phyloP scores from a whole-genome alignment of 176 grass and related monocot species.

The Puya raimondii region DNA sequence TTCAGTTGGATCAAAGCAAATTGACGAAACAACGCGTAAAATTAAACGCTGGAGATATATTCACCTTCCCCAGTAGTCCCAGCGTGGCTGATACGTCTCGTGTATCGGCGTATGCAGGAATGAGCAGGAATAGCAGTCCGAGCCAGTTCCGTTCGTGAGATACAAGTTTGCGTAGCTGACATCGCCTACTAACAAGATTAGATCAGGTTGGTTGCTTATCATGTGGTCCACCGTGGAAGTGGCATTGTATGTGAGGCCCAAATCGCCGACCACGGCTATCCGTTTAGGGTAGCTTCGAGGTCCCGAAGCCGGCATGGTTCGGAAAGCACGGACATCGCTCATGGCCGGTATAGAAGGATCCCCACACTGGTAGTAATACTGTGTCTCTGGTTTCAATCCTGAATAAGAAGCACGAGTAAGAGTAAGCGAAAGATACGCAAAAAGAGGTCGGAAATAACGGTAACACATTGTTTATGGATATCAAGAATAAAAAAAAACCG shows the following conservation, averaged over 20 bases:
- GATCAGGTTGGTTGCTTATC: slow-evolving; percentile 55
- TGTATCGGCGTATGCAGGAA: slow-evolving; percentile 61
- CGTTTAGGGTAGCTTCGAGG: slow-evolving; percentile 45
- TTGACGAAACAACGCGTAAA: background rate
- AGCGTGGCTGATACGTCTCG: slow-evolving; percentile 79
- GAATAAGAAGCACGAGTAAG: background rate
- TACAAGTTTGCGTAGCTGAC: slow-evolving; percentile 83
- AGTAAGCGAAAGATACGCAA: too few relatives aligned
- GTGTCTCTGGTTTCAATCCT: slow-evolving; percentile 45
- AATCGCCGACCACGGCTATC: slow-evolving; percentile 75
- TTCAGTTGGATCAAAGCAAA: background rate
- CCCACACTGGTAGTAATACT: slow-evolving; percentile 70
- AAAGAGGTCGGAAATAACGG: too few relatives aligned
- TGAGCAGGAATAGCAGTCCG: slow-evolving; percentile 66
- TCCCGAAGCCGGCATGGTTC: slow-evolving; percentile 62
- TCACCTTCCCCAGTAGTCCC: slow-evolving; percentile 93
- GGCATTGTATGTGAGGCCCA: slow-evolving; percentile 79
- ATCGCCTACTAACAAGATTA: slow-evolving; percentile 74
- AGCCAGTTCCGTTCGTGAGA: slow-evolving; percentile 66
- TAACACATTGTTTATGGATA: too few relatives aligned
- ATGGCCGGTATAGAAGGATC: slow-evolving; percentile 46
- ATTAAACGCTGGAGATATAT: background rate
- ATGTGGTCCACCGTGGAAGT: slow-evolving; percentile 78
- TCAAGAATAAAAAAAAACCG: too few relatives aligned
- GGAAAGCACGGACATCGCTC: slow-evolving; percentile 52